Evolutionary conservation across 345 rosid genomes (phyloP), one percentile per base, ranked within the genome.

Genomic region (Heritiera littoralis): DNA sequence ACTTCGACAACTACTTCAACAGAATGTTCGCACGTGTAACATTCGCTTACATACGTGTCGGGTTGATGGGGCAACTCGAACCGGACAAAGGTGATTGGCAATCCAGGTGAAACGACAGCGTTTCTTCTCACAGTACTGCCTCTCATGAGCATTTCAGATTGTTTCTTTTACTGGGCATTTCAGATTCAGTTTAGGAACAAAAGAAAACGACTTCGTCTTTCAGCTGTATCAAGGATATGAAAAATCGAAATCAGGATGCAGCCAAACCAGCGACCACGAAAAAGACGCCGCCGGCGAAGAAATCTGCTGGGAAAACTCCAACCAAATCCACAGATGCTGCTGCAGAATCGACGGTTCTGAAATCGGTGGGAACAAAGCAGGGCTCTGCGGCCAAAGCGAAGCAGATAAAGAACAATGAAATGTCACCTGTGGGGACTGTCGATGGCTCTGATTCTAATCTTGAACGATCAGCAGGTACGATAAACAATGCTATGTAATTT

Each of bases 231-330:
- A 6, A 12, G 14, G 65, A 55, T 46, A 88, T 88, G 92, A 86
- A 78, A 79, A 78, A 84, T 10, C 82, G 85, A 71, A 89, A 82
- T 52, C 66, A 79, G 12, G 85, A 73, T 18, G 28, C 78, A 18
- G 13, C 77, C 9, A 81, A 82, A 69, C 17, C 84, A 75, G 78
- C 72, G 58, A 43, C 86, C 32, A 35, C 79, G 10, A 82, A 55
- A 54, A 86, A 35, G 77, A 82, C 88, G 82, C 79, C 81, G 83
- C 82, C 85, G 81, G 79, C 51, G 52, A 88, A 78, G 78, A 89
- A 88, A 70, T 14, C 78, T 7, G 78, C 80, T 15, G 30, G 46
- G 18, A 79, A 74, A 60, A 30, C 43, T 20, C 32, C 79, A 54
- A 3, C 83, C 4, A 65, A 66, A 58, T 35, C 77, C 12, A 59